phyloP scores from a whole-genome alignment of 805 yeast genomes.

The Candida namnaoensis region DNA sequence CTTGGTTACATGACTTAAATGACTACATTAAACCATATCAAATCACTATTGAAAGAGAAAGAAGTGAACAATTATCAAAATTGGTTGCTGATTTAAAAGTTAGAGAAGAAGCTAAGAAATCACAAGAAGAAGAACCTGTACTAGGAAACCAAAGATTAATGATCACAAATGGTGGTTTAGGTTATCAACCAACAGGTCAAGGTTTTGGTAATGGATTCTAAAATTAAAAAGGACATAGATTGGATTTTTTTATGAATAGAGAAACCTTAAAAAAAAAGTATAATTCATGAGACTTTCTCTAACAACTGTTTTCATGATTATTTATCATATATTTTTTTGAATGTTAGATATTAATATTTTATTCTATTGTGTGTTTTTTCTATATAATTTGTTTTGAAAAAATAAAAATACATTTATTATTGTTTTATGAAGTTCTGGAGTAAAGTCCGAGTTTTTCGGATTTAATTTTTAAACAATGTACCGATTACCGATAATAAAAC shows the following conservation, averaged over 20 bases:
- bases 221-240: slow-evolving; percentile 4
- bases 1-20: slow-evolving; percentile 82
- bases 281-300: too few relatives aligned
- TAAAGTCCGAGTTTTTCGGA: too few relatives aligned
- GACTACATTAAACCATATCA: slow-evolving; percentile 90
- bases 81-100: slow-evolving; percentile 63
- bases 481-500: too few relatives aligned
- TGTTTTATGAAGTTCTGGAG: too few relatives aligned
- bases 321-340: too few relatives aligned
- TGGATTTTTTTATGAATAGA: background rate
- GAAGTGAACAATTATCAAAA: slow-evolving; percentile 54
- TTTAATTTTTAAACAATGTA: too few relatives aligned
- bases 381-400: too few relatives aligned
- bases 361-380: too few relatives aligned
- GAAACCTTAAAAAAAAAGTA: too few relatives aligned
- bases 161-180: slow-evolving; percentile 76
- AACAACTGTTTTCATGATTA: too few relatives aligned
- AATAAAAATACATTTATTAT: too few relatives aligned
- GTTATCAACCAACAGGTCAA: slow-evolving; percentile 64
- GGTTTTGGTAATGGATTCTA: slow-evolving; percentile 54
- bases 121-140: slow-evolving; percentile 34
- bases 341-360: too few relatives aligned
- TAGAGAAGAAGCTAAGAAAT: slow-evolving; percentile 54
- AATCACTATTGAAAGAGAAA: slow-evolving; percentile 78
- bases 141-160: slow-evolving; percentile 64